Conservation (phyloP, 2,329 filamentous ascomycete genomes). For the Septoria petroselini region DNA sequence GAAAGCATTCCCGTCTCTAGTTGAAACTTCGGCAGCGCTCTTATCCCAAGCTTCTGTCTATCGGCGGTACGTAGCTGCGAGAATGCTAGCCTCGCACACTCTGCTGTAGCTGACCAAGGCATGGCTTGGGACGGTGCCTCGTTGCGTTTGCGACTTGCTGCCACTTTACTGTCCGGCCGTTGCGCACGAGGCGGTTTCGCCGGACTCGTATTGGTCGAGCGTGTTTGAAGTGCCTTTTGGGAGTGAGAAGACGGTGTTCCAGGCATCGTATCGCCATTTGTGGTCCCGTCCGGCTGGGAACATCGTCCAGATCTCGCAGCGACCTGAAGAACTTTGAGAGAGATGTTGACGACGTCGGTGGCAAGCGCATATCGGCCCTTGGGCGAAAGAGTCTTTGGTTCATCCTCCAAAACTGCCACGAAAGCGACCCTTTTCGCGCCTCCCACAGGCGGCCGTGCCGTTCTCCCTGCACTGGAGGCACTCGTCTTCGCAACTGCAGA, state of each 20-base stretch:
- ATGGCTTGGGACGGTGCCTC: background rate
- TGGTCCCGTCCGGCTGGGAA: background rate
- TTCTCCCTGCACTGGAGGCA: background rate
- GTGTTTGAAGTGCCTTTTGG: constrained; percentile 40
- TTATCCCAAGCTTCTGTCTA: constrained; percentile 48
- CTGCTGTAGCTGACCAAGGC: constrained; percentile 51
- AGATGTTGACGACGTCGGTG: constrained; percentile 68
- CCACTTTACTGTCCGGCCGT: background rate
- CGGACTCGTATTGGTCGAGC: constrained; percentile 52
- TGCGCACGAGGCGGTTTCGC: constrained; percentile 16
- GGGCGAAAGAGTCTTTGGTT: constrained; percentile 43
- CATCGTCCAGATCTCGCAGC: constrained; percentile 52
- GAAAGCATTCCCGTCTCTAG: constrained; percentile 71
- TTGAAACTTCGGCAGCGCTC: constrained; percentile 61
- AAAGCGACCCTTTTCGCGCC: constrained; percentile 22
- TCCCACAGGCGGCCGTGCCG: constrained; percentile 12
- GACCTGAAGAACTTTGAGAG: constrained; percentile 66
- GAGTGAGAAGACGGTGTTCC: constrained; percentile 3
- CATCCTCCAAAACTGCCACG: constrained; percentile 41
- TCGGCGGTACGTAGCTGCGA: constrained; percentile 60
- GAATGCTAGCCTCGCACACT: constrained; percentile 69
- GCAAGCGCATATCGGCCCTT: constrained; percentile 66
- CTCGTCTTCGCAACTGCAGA: background rate
- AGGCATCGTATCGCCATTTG: background rate
- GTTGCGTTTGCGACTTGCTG: background rate